Percentiles rank a stretch among this genome's conserved stretches.
These are phyloP conservation scores for Candida yuanshanica DNA, from an alignment of 805 yeast genomes.

Conservation along the genomic window DNA sequence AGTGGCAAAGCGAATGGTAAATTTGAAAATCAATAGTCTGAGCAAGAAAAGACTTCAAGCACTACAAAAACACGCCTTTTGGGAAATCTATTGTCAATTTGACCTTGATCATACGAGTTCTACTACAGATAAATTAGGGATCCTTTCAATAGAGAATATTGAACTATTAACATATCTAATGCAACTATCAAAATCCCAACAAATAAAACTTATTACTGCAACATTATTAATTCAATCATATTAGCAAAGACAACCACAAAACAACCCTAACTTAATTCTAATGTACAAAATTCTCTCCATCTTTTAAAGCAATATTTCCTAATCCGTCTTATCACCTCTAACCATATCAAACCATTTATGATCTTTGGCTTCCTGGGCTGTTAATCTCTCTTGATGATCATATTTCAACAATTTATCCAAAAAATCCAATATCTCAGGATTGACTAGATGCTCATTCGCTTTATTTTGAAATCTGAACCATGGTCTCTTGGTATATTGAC, in stretches of 20 bases:
- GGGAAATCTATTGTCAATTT: not conserved
- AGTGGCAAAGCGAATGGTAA: not conserved
- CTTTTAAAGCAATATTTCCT: no score
- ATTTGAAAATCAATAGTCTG: not conserved
- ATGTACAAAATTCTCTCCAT: no score
- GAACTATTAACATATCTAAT: not conserved
- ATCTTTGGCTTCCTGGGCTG: constrained; percentile 83
- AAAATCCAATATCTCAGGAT: constrained; percentile 58
- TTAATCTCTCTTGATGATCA: constrained; percentile 83
- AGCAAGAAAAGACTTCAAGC: not conserved
- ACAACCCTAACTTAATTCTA: not conserved
- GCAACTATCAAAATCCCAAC: not conserved
- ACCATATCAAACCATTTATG: constrained; percentile 53
- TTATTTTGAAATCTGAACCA: constrained; percentile 60
- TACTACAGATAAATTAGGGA: not conserved
- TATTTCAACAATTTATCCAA: constrained; percentile 69
- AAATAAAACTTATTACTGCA: not conserved
- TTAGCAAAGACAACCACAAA: not conserved
- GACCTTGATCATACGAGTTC: not conserved
- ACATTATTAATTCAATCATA: not conserved
- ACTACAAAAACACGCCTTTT: not conserved
- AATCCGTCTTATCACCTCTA: not conserved
- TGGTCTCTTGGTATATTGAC: constrained; percentile 58
- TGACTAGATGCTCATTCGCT: constrained; percentile 44
- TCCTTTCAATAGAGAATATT: not conserved